These are phyloP conservation scores for Cunninghamia lanceolata DNA, from an alignment of 75 land plant species.

Conservation along the genomic window DNA sequence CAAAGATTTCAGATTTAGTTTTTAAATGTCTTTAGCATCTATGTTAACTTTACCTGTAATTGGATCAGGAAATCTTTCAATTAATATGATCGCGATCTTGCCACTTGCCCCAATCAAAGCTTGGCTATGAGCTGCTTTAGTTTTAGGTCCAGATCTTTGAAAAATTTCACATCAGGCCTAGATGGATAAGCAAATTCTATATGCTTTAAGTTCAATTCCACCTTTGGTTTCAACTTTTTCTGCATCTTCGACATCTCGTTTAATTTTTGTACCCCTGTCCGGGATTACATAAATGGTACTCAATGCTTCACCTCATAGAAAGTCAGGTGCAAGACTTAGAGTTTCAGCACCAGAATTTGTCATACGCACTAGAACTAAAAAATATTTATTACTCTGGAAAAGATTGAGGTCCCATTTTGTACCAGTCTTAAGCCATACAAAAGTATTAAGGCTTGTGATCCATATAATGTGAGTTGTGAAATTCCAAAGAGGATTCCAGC, in stretches of 20 bases:
- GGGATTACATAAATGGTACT: conserved; percentile 68
- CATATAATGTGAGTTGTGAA: too few species aligned
- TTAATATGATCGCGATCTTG: conserved; percentile 73
- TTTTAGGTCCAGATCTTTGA: conserved; percentile 60
- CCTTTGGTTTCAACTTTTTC: conserved; percentile 69
- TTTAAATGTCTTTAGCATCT: conserved; percentile 83
- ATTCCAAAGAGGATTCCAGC: too few species aligned
- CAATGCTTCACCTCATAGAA: conserved; percentile 68
- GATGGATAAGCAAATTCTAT: too few species aligned
- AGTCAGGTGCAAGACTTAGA: conserved; percentile 79
- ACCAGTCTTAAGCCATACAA: too few species aligned
- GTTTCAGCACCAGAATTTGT: conserved; percentile 84
- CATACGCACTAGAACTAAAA: conserved; percentile 78
- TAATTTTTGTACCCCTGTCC: conserved; percentile 60
- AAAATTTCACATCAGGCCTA: conserved; percentile 63
- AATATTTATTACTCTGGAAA: conserved; percentile 81
- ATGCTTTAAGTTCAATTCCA: conserved; percentile 64
- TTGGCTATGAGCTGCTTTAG: conserved; percentile 66
- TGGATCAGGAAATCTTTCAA: conserved; percentile 84
- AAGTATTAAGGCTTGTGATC: too few species aligned
- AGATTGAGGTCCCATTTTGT: too few species aligned
- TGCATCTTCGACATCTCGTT: conserved; percentile 64
- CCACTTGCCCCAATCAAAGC: conserved; percentile 86
- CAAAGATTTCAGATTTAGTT: conserved; percentile 72
- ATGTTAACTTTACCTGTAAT: conserved; percentile 64